Evolutionary conservation across 495 filamentous ascomycete genomes (phyloP).

Genomic region (Neurospora terricola): DNA sequence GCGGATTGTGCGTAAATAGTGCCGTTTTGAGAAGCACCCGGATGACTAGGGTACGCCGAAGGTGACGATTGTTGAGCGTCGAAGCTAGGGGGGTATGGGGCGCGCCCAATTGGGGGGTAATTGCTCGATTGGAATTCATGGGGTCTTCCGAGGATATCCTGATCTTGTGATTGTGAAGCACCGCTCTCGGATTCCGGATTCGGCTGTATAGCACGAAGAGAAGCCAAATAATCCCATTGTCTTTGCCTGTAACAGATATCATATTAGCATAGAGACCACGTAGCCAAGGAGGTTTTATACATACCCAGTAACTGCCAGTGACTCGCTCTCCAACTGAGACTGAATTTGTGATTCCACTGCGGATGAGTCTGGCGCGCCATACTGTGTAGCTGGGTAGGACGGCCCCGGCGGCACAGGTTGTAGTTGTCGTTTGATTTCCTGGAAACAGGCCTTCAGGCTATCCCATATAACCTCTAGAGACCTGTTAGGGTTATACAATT

Average conservation of each 20-base stretch:
- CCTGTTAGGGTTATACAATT: not conserved
- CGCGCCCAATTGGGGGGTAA: not conserved
- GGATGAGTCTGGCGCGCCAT: not conserved
- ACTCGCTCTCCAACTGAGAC: conserved; percentile 19
- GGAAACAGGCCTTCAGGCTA: not conserved
- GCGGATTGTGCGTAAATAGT: conserved; percentile 16
- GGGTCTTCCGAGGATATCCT: not conserved
- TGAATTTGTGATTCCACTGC: conserved; percentile 14
- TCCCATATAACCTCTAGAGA: not conserved
- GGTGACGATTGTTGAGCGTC: not conserved
- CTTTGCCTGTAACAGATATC: not conserved
- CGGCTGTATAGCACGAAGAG: not conserved
- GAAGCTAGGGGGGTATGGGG: not conserved
- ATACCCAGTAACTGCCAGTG: conserved; percentile 7
- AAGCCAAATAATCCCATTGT: not conserved
- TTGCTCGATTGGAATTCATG: not conserved
- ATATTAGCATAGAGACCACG: not conserved
- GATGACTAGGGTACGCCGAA: not conserved
- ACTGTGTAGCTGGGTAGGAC: not conserved
- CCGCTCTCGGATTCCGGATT: not conserved
- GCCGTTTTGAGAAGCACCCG: conserved; percentile 6
- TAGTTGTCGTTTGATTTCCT: not conserved
- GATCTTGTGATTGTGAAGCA: not conserved
- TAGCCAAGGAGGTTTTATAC: not conserved
- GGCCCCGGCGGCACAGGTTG: not conserved